Conservation (phyloP, 768 basidiomycete genomes). For the Tylopilus sp. region DNA sequence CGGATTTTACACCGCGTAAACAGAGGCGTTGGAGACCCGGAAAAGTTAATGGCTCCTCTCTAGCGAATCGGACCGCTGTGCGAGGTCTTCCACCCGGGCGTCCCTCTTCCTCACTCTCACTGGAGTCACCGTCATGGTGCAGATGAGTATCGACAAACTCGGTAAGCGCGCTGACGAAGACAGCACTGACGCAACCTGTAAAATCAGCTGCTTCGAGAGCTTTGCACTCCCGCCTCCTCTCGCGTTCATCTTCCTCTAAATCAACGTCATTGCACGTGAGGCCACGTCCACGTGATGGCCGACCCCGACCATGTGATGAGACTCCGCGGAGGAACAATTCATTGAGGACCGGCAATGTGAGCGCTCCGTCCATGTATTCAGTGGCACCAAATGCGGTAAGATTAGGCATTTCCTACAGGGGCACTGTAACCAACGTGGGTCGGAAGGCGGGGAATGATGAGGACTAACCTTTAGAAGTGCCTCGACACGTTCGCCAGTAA, state of each 20-base stretch:
- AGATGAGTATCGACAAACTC: conserved; percentile 75
- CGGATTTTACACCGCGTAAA: conserved; percentile 76
- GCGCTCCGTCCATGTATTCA: conserved; percentile 96
- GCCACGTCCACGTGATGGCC: conserved; percentile 63
- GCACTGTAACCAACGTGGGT: conserved; percentile 2
- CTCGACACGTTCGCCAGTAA: conserved; percentile 83
- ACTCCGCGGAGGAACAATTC: conserved; percentile 88
- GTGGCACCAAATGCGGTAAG: conserved; percentile 89
- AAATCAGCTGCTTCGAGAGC: conserved; percentile 88
- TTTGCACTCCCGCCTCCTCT: conserved; percentile 67
- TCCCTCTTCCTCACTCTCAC: conserved; percentile 41
- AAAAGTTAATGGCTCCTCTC: conserved; percentile 56
- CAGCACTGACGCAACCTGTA: conserved; percentile 90
- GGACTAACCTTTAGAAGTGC: conserved; percentile 67
- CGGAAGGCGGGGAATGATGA: conserved; percentile 2
- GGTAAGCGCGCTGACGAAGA: conserved; percentile 81
- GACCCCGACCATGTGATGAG: conserved; percentile 64
- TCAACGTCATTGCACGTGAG: conserved; percentile 49
- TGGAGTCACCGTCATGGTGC: conserved; percentile 38
- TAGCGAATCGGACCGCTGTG: conserved; percentile 27
- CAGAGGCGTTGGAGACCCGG: conserved; percentile 76
- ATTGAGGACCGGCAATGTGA: conserved; percentile 79
- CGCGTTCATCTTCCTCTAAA: conserved; percentile 72
- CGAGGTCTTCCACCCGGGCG: conserved; percentile 32
- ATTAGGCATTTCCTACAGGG: conserved; percentile 79